A percentile compares a stretch with the other conserved stretches of the same genome.
phyloP scores from a whole-genome alignment of 2,329 filamentous ascomycete genomes.

The Neonectria magnoliae region DNA sequence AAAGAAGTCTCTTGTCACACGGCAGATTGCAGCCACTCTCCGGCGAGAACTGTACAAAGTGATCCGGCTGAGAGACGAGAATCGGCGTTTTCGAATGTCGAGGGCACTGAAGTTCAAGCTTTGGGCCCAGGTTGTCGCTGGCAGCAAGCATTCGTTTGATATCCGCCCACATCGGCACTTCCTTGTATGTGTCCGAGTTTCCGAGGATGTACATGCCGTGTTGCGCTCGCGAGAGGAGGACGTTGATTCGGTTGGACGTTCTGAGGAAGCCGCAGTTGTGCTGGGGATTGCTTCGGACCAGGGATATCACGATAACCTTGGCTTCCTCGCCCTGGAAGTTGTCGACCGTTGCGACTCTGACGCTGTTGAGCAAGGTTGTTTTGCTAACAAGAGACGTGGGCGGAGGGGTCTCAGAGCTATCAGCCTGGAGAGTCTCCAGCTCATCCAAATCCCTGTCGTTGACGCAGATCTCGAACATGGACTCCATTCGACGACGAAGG shows the following conservation, averaged over 20 bases:
- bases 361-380: slow-evolving; percentile 55
- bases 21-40: slow-evolving; percentile 69
- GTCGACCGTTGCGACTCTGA: slow-evolving; percentile 73
- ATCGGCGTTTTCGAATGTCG: slow-evolving; percentile 66
- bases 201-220: slow-evolving; percentile 20
- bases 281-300: slow-evolving; percentile 74
- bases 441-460: slow-evolving; percentile 70
- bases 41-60: slow-evolving; percentile 66
- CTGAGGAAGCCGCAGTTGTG: slow-evolving; percentile 71
- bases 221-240: slow-evolving; percentile 12
- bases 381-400: slow-evolving; percentile 23
- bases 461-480: slow-evolving; percentile 68
- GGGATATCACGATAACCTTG: slow-evolving; percentile 74
- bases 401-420: not conserved
- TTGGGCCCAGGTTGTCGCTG: slow-evolving; percentile 57
- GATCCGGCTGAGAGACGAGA: slow-evolving; percentile 60
- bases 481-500: slow-evolving; percentile 56
- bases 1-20: slow-evolving; percentile 60
- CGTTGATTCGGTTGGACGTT: slow-evolving; percentile 68
- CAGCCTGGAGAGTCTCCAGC: slow-evolving; percentile 44
- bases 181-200: slow-evolving; percentile 10
- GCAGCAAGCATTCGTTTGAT: slow-evolving; percentile 59
- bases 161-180: slow-evolving; percentile 7
- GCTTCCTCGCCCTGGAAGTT: slow-evolving; percentile 84
- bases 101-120: slow-evolving; percentile 66